These are phyloP conservation scores for Lactarius quietus DNA, from an alignment of 768 basidiomycete species.

Conservation along the genomic window DNA sequence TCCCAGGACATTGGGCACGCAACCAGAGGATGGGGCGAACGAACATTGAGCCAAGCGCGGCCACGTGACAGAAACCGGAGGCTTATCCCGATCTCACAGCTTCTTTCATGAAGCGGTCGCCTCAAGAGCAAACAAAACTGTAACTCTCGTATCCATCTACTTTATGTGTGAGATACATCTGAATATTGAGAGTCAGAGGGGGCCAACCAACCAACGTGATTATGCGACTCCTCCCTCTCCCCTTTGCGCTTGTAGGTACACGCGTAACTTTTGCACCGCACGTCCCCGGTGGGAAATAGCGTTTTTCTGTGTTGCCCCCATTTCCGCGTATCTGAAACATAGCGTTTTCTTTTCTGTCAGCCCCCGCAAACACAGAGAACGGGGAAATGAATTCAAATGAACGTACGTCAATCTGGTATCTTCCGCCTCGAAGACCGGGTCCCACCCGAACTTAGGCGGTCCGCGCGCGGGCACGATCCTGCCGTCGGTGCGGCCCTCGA, in stretches of 20 bases:
- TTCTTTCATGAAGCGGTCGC: conserved; percentile 18
- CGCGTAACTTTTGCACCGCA: conserved; percentile 55
- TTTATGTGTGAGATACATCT: background rate
- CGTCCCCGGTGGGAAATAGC: conserved; percentile 61
- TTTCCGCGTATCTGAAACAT: conserved; percentile 59
- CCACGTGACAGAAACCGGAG: too few relatives aligned
- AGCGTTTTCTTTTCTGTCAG: background rate
- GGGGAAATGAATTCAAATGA: background rate
- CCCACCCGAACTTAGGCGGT: conserved; percentile 82
- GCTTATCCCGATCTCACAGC: too few relatives aligned
- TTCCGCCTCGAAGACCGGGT: conserved; percentile 77
- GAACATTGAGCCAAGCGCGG: too few relatives aligned
- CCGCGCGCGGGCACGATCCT: conserved; percentile 87
- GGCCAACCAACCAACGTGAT: background rate
- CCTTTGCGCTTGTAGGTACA: conserved; percentile 35
- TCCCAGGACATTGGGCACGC: too few relatives aligned
- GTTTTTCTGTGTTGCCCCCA: conserved; percentile 61
- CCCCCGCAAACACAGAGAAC: background rate
- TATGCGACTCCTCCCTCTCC: conserved; percentile 16
- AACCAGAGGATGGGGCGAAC: too few relatives aligned
- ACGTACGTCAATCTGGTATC: conserved; percentile 73
- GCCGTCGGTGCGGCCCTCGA: conserved; percentile 87
- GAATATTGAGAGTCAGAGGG: background rate
- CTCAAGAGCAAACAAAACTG: conserved; percentile 17
- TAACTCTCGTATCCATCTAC: background rate